A percentile compares a stretch with the other conserved stretches of the same genome.
phyloP scores from a whole-genome alignment of 2,329 filamentous ascomycete species.

The Microcyclosporella mali region DNA sequence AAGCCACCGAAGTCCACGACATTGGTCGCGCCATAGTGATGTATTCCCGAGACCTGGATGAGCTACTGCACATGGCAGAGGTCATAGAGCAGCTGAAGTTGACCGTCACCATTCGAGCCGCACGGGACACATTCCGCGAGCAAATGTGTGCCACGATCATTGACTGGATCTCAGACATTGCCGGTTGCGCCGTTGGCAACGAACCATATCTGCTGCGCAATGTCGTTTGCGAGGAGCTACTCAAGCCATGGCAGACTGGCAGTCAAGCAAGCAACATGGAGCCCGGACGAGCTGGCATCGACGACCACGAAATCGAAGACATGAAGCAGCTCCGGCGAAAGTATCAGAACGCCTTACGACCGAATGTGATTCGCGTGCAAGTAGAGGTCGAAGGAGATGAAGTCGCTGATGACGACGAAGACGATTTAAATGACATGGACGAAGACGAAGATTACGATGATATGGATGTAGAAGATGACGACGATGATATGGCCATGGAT shows the following conservation, averaged over 20 bases:
- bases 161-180: slow-evolving; percentile 90
- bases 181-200: slow-evolving; percentile 75
- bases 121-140: slow-evolving; percentile 91
- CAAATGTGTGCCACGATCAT: slow-evolving; percentile 98
- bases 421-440: slow-evolving; percentile 39
- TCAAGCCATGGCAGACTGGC: slow-evolving; percentile 79
- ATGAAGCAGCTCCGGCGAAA: slow-evolving; percentile 34
- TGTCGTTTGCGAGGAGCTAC: slow-evolving; percentile 83
- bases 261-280: slow-evolving; percentile 74
- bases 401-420: slow-evolving; percentile 42
- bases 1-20: slow-evolving; percentile 78
- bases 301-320: slow-evolving; percentile 69
- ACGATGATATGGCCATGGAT: slow-evolving; percentile 45
- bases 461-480: slow-evolving; percentile 24
- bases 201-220: slow-evolving; percentile 74
- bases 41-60: slow-evolving; percentile 64
- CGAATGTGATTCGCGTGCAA: slow-evolving; percentile 24
- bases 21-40: slow-evolving; percentile 80
- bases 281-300: slow-evolving; percentile 70
- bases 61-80: slow-evolving; percentile 69
- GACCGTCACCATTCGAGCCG: slow-evolving; percentile 87
- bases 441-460: slow-evolving; percentile 32
- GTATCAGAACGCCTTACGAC: slow-evolving; percentile 34
- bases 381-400: slow-evolving; percentile 29
- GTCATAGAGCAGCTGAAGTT: slow-evolving; percentile 94